A percentile compares a stretch with the other conserved stretches of the same genome.
These are phyloP conservation scores for Carex parvula DNA, from an alignment of 176 grass and related monocot species.

Conservation along the genomic window DNA sequence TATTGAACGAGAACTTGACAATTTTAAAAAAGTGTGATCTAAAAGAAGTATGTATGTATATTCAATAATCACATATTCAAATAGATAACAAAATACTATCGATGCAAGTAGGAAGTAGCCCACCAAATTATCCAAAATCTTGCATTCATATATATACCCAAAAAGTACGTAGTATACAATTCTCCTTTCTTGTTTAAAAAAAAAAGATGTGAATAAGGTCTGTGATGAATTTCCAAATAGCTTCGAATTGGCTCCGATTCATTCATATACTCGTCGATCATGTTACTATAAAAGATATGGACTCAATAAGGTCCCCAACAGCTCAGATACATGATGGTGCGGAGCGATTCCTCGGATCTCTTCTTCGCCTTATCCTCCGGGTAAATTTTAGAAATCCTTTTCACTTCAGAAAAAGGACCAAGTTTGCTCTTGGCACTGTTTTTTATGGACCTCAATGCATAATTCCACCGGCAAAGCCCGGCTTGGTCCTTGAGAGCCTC, in stretches of 20 bases:
- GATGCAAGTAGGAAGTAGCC: not conserved
- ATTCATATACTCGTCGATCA: no score
- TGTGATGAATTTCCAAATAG: no score
- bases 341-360: conserved; percentile 45
- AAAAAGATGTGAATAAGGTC: not conserved
- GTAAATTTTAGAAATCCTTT: conserved; percentile 13
- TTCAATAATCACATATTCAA: no score
- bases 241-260: no score
- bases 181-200: not conserved
- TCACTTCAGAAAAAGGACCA: conserved; percentile 6
- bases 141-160: not conserved
- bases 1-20: not conserved
- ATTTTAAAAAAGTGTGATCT: not conserved
- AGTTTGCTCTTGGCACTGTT: conserved; percentile 27
- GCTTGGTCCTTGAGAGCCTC: conserved; percentile 75
- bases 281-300: no score
- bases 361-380: conserved; percentile 13
- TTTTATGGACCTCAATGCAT: conserved; percentile 42
- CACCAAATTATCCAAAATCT: not conserved
- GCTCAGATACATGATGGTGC: conserved; percentile 61
- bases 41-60: no score
- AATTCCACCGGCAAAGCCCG: conserved; percentile 61
- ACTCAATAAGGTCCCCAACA: conserved; percentile 43
- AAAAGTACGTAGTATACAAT: no score
- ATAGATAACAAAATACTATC: not conserved